Base-by-base conservation (phyloP, 2,329 filamentous ascomycete species). In the Exophiala oligosperma region DNA sequence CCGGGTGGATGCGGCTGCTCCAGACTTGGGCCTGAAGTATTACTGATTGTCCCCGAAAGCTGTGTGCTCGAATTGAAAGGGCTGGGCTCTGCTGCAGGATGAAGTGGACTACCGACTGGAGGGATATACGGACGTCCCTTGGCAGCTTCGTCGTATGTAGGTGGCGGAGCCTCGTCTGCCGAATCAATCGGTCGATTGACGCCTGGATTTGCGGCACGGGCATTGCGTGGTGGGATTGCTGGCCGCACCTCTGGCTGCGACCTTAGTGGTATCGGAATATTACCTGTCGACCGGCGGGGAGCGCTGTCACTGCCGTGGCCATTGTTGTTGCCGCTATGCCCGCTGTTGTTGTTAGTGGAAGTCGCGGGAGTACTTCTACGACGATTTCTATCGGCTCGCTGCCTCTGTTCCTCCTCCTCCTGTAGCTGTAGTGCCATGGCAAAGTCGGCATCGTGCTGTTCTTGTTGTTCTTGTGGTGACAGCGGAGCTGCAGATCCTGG, bases 391-490 rank as follows among this genome's bases (percentile, higher is more conserved):
- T 55, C 61, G 1, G 67, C 58, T 43, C 67, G 68, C 64, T 21
- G 57, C 12, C 56, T 44, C 43, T 67, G 63, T 63, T 97, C 91
- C 72, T 97, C 93, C 71, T 96, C 92, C 68, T 97, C 94, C 71
- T 97, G 93, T 1, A 97, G 82, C 70, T 97, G 94, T 5, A 99
- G 79, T 0, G 93, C 92, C 2, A 97, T 81, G 0, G 94, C 94
- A 29, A 97, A 86, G 59, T 92, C 86, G 67, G 76, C 76, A 64
- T 79, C 76, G 37, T 72, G 73, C 63, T 97, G 92, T 74, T 97
- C 85, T 77, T 95, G 82, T 74, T 88, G 80, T 63, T 80, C 74
- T 62, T 76, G 73, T 17, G 78, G 75, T 8, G 76, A 78, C 47
- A 73, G 60, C 21, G 63, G 61, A 17, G 66, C 66, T 5, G 53